These are phyloP conservation scores for Bifiguratus adelaidae DNA, from an alignment of 192 early-diverging fungal species.

Conservation along the genomic window DNA sequence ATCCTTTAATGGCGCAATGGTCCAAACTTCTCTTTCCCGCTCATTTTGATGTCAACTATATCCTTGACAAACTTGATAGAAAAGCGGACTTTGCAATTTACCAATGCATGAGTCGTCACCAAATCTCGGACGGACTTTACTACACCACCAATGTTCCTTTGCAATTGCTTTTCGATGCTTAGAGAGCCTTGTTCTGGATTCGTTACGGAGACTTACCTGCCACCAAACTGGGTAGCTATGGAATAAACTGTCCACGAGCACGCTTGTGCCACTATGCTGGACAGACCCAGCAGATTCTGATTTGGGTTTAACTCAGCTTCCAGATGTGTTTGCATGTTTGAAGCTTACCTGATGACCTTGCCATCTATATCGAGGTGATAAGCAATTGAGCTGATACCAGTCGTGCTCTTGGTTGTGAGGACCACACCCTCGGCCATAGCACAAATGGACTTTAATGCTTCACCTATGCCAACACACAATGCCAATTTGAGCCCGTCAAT, in stretches of 20 bases:
- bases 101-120: slow-evolving; percentile 10
- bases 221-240: slow-evolving; percentile 22
- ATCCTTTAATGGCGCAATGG: neutral
- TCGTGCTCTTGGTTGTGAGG: slow-evolving; percentile 22
- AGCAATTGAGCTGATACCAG: no score
- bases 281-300: no score
- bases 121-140: slow-evolving; percentile 12
- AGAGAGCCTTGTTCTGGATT: neutral
- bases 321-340: no score
- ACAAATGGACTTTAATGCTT: slow-evolving; percentile 25
- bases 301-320: no score
- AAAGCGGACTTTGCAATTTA: slow-evolving; percentile 19
- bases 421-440: slow-evolving; percentile 7
- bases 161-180: neutral
- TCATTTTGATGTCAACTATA: slow-evolving; percentile 1
- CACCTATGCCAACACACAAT: slow-evolving; percentile 5
- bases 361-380: no score
- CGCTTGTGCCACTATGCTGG: slow-evolving; percentile 24
- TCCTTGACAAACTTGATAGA: slow-evolving; percentile 2
- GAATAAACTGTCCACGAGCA: slow-evolving; percentile 15
- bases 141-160: slow-evolving; percentile 6
- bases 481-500: neutral
- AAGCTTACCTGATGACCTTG: no score
- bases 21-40: neutral
- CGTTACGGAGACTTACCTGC: slow-evolving; percentile 9